phyloP scores from a whole-genome alignment of 495 filamentous ascomycete species.

The Geopyxis carbonaria region DNA sequence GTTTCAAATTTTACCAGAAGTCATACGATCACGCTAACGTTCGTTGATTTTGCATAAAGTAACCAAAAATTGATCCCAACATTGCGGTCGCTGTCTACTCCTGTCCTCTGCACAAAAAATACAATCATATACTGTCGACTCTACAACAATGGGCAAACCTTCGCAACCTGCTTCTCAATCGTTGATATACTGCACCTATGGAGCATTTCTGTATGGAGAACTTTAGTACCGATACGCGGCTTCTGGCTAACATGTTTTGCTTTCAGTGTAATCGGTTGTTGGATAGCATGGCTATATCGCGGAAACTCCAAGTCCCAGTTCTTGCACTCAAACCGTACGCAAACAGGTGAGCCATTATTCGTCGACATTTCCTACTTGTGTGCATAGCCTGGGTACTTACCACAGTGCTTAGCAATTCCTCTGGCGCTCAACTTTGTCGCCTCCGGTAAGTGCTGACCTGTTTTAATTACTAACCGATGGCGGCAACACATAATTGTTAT shows the following conservation, averaged over 20 bases:
- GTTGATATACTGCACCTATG: constrained; percentile 59
- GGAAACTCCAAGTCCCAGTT: constrained; percentile 52
- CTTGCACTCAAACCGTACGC: constrained; percentile 52
- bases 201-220: constrained; percentile 44
- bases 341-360: constrained; percentile 44
- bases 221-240: not conserved
- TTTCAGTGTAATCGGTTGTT: constrained; percentile 42
- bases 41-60: too few species aligned
- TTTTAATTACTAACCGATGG: constrained; percentile 25
- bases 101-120: too few species aligned
- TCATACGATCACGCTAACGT: too few species aligned
- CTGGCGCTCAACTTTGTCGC: constrained; percentile 69
- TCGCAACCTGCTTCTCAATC: constrained; percentile 61
- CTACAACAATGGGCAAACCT: too few species aligned
- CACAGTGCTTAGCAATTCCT: constrained; percentile 39
- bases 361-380: not conserved
- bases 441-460: constrained; percentile 50
- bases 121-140: too few species aligned
- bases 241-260: not conserved
- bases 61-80: too few species aligned
- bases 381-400: constrained; percentile 4
- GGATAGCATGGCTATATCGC: constrained; percentile 49
- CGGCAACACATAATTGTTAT: constrained; percentile 30
- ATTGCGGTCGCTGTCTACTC: too few species aligned
- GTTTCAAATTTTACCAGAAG: too few species aligned